Conservation (phyloP, 305 asterid species). For the Caryopteris hybrid region DNA sequence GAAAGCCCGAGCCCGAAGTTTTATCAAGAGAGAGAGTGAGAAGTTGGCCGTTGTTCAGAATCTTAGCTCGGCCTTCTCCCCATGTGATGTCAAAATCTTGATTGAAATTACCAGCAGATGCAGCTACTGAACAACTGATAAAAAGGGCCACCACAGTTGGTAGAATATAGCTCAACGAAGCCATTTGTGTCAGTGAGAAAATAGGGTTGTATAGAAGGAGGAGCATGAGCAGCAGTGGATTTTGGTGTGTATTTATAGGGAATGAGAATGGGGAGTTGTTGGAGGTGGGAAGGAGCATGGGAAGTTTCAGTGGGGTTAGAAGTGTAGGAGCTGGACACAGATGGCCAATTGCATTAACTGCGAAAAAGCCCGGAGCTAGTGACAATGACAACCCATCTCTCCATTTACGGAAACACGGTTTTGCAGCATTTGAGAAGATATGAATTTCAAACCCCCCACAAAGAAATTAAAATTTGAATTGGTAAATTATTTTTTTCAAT, state of each 20-base stretch:
- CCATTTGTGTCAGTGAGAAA: neutral
- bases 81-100: slow-evolving; percentile 45
- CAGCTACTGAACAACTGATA: neutral
- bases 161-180: neutral
- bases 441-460: too few relatives aligned
- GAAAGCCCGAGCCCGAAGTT: slow-evolving; percentile 49
- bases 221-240: neutral
- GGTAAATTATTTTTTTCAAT: too few relatives aligned
- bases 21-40: slow-evolving; percentile 41
- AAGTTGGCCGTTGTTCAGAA: slow-evolving; percentile 37
- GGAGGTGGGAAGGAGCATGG: neutral
- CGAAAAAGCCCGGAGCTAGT: neutral
- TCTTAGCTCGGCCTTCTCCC: slow-evolving; percentile 48
- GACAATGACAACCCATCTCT: neutral
- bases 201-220: too few relatives aligned
- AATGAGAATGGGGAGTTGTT: neutral
- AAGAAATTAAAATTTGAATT: too few relatives aligned
- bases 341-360: neutral
- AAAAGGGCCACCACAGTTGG: neutral
- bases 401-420: neutral
- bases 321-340: slow-evolving; percentile 6
- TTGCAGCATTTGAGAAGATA: too few relatives aligned
- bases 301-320: neutral
- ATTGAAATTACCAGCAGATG: slow-evolving; percentile 18
- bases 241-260: neutral